Conservation (phyloP, 164 flowering plant species). For the Liriodendron chinense region DNA sequence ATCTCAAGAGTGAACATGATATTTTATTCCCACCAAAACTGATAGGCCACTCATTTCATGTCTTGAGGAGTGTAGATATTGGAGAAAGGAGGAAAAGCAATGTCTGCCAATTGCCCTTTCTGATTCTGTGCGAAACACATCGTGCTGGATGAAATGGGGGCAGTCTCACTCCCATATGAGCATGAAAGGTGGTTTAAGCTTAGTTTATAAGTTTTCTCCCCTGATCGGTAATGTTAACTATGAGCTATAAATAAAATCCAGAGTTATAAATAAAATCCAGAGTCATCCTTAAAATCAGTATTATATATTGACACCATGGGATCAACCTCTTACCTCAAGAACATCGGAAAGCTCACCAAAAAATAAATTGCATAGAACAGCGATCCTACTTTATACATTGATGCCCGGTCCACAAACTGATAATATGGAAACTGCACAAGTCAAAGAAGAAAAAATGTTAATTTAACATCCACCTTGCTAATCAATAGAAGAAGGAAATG, state of each 20-base stretch:
- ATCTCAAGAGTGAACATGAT: not conserved
- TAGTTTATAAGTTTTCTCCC: not conserved
- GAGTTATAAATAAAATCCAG: too few species aligned
- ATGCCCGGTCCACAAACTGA: slow-evolving; percentile 77
- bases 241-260: too few species aligned
- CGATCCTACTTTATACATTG: slow-evolving; percentile 94
- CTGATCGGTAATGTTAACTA: not conserved
- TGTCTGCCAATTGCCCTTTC: not conserved
- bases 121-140: not conserved
- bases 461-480: too few species aligned
- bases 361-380: slow-evolving; percentile 97
- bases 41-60: not conserved
- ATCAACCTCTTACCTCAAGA: slow-evolving; percentile 63
- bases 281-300: not conserved
- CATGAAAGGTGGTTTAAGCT: not conserved
- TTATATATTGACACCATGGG: not conserved
- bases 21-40: not conserved
- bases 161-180: not conserved
- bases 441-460: not conserved
- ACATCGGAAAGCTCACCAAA: slow-evolving; percentile 98
- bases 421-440: slow-evolving; percentile 93
- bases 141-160: not conserved
- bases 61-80: not conserved
- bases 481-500: too few species aligned
- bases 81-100: not conserved